Evolutionary conservation across 495 filamentous ascomycete species (phyloP).

Genomic region (Penicillium lividum): DNA sequence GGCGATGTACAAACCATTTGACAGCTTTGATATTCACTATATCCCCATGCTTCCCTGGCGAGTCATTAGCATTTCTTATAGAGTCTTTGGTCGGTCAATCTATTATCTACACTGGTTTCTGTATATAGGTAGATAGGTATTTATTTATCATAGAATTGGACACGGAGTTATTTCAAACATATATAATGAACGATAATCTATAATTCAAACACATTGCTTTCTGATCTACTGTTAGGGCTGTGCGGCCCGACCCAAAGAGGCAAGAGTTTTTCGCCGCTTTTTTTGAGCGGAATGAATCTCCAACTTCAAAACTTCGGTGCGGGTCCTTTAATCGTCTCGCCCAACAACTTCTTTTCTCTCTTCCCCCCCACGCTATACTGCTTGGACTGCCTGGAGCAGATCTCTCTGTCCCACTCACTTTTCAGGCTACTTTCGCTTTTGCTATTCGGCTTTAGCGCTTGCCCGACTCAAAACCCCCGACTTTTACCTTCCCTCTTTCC

Average conservation of each 20-base stretch:
- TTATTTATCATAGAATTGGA: not conserved
- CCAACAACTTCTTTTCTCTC: slow-evolving; percentile 17
- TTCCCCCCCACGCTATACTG: slow-evolving; percentile 31
- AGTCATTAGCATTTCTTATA: slow-evolving; percentile 7
- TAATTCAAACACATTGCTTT: not conserved
- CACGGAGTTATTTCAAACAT: not conserved
- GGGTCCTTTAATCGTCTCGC: slow-evolving; percentile 16
- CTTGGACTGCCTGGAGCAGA: slow-evolving; percentile 56
- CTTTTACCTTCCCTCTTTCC: slow-evolving; percentile 24
- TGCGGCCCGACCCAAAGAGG: slow-evolving; percentile 39
- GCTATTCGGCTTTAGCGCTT: slow-evolving; percentile 30
- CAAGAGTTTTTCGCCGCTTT: slow-evolving; percentile 30
- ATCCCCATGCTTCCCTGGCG: not conserved
- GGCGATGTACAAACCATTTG: not conserved
- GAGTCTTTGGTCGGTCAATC: not conserved
- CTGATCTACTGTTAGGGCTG: slow-evolving; percentile 9
- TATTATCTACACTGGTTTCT: not conserved
- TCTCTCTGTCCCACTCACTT: slow-evolving; percentile 11
- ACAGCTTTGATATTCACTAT: not conserved
- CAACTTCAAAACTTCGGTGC: slow-evolving; percentile 40
- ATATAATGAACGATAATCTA: not conserved
- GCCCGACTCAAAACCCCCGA: slow-evolving; percentile 34
- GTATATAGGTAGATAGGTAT: not conserved
- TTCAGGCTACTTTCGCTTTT: not conserved
- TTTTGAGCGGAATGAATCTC: slow-evolving; percentile 35